phyloP scores from a whole-genome alignment of 306 rosid genomes.

The Amphicarpaea edgeworthii region DNA sequence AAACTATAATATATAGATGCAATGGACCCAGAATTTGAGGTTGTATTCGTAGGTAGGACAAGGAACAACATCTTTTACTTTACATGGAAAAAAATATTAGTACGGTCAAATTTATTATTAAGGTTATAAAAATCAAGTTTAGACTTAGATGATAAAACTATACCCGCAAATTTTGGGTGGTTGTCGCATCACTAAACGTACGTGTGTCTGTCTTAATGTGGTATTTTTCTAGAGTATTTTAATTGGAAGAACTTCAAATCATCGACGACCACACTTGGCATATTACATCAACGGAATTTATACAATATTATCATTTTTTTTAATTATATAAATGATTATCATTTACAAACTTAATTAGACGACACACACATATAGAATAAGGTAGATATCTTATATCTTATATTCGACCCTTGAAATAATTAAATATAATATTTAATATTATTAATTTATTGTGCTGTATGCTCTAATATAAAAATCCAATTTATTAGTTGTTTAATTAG shows the following conservation, averaged over 20 bases:
- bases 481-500: not conserved
- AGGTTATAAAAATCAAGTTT: not conserved
- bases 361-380: too few relatives aligned
- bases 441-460: not conserved
- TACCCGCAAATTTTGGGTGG: not conserved
- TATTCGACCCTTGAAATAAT: too few relatives aligned
- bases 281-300: not conserved
- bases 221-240: not conserved
- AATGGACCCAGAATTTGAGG: not conserved
- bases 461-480: not conserved
- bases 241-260: not conserved
- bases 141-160: not conserved
- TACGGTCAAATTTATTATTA: not conserved
- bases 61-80: slow-evolving; percentile 8
- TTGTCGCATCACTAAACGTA: not conserved
- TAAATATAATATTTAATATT: not conserved
- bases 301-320: too few relatives aligned
- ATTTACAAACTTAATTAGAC: not conserved
- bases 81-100: too few relatives aligned
- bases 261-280: not conserved
- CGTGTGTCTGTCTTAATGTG: not conserved
- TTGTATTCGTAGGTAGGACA: not conserved
- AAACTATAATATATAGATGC: not conserved
- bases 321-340: not conserved
- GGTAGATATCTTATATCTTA: too few relatives aligned